Base-by-base conservation (phyloP, 2,329 filamentous ascomycete species). In the Penicillium sp. region DNA sequence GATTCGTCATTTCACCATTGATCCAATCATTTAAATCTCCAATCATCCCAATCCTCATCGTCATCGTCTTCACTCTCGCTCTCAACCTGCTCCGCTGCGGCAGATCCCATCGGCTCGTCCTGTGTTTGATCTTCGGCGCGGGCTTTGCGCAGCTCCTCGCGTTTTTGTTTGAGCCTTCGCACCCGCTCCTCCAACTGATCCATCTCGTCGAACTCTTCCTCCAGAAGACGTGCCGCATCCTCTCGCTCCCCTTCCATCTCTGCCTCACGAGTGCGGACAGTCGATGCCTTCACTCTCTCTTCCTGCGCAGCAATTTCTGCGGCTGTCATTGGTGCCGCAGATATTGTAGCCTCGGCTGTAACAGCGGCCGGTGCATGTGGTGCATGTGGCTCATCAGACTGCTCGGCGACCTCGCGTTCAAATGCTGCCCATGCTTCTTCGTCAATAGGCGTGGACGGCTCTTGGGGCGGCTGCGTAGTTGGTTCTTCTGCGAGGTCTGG, bases 341-440 rank as follows among this genome's bases (percentile, higher is more conserved):
- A 86, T 61, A 91, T 90, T 3, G 86, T 84, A 7, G 84, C 86
- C 57, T 82, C 66, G 1, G 73, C 67, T 5, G 69, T 59, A 50
- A 75, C 55, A 4, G 71, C 70, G 39, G 70, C 66, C 23, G 69
- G 68, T 23, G 66, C 61, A 43, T 74, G 67, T 16, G 65, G 67
- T 23, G 66, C 61, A 43, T 74, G 67, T 16, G 65, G 67, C 43
- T 61, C 60, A 55, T 72, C 72, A 9, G 74, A 73, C 49, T 76
- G 72, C 40, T 72, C 76, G 8, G 86, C 88, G 54, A 96, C 86
- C 53, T 96, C 90, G 3, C 89, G 89, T 71, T 96, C 88, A 70
- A 96, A 95, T 9, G 90, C 90, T 2, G 90, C 88, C 89, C 90
- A 94, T 74, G 94, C 90, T 53, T 87, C 85, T 68, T 96, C 90